Evolutionary conservation across 78 protist genomes (phyloP).

Genomic region (Dictyostelium discoideum): dicty_2.7 NC_007089.4:2100501-2101000

Average conservation of each 20-base stretch:
- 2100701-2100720: constrained; percentile 38
- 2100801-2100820: constrained; percentile 6
- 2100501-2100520: background rate
- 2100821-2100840: constrained; percentile 29
- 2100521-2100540: background rate
- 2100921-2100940: constrained; percentile 57
- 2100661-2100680: constrained; percentile 22
- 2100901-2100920: constrained; percentile 60
- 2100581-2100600: constrained; percentile 25
- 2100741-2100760: constrained; percentile 44
- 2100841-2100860: constrained; percentile 49
- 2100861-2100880: constrained; percentile 41
- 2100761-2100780: background rate
- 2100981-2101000: constrained; percentile 63
- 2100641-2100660: background rate
- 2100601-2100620: constrained; percentile 15
- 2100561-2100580: constrained; percentile 29
- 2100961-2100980: constrained; percentile 75
- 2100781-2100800: background rate
- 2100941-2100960: constrained; percentile 62
- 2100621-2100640: constrained; percentile 2
- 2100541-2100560: constrained; percentile 29
- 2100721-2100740: constrained; percentile 12
- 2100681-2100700: constrained; percentile 33
- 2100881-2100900: background rate